phyloP scores from a whole-genome alignment of 768 basidiomycete species.

The Rhodotorula kratochvilovae region DNA sequence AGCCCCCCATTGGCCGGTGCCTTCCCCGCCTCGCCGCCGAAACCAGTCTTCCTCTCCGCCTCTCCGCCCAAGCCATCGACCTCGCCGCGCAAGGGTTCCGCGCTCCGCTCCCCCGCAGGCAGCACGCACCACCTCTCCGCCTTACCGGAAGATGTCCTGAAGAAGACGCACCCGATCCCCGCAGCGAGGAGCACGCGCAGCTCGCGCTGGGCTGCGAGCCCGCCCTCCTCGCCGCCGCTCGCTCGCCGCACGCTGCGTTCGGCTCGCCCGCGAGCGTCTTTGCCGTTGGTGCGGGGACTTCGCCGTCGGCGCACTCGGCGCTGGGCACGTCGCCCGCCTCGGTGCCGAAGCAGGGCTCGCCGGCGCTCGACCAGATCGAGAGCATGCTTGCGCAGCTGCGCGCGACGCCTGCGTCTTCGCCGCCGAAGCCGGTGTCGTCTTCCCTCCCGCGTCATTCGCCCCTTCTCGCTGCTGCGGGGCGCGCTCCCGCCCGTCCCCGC shows the following conservation, averaged over 20 bases:
- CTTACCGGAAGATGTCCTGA: background rate
- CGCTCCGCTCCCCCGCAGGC: background rate
- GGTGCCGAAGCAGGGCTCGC: too few species aligned
- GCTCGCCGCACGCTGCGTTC: background rate
- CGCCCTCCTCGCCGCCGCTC: background rate
- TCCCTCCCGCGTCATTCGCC: background rate
- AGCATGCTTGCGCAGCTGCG: conserved; percentile 19
- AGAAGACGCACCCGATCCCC: background rate
- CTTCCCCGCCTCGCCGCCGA: background rate
- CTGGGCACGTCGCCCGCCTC: background rate
- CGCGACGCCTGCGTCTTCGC: background rate
- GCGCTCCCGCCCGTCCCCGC: background rate
- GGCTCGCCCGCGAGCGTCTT: background rate
- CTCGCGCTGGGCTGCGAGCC: conserved; percentile 24
- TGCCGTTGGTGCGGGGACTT: too few species aligned
- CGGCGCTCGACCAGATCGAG: conserved; percentile 25
- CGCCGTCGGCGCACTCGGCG: too few species aligned
- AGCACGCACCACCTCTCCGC: background rate
- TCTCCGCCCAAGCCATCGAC: background rate
- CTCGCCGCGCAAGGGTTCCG: background rate
- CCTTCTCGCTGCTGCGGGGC: background rate
- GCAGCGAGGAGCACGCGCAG: background rate
- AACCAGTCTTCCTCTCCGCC: background rate
- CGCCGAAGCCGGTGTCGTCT: background rate
- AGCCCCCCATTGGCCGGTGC: background rate